These are phyloP conservation scores for Mycena chlorophos DNA, from an alignment of 768 basidiomycete species.

Conservation along the genomic window DNA sequence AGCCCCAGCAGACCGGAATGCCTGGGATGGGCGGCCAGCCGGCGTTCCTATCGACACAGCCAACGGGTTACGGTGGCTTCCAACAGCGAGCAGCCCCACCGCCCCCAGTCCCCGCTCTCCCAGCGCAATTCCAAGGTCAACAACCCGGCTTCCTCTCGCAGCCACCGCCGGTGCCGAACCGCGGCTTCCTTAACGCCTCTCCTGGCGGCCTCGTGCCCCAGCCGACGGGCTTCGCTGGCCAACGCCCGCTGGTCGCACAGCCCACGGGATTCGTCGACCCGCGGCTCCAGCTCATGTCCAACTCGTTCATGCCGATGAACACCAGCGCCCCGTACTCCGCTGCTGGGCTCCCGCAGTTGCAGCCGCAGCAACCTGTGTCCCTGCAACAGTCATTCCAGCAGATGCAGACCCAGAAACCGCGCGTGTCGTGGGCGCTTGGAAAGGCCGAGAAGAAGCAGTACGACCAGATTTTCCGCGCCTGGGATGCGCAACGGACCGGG, in stretches of 20 bases:
- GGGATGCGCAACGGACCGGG: conserved; percentile 79
- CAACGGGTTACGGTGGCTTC: conserved; percentile 52
- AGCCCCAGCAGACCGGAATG: conserved; percentile 65
- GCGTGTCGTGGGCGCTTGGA: conserved; percentile 82
- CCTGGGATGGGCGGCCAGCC: too few relatives aligned
- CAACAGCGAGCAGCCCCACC: conserved; percentile 49
- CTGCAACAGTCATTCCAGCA: conserved; percentile 88
- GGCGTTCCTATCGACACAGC: conserved; percentile 53
- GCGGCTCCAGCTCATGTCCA: conserved; percentile 85
- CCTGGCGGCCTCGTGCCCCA: conserved; percentile 53
- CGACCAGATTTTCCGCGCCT: conserved; percentile 94
- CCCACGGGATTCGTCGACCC: conserved; percentile 83
- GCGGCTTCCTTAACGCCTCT: conserved; percentile 55
- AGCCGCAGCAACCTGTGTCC: conserved; percentile 59
- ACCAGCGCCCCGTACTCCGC: conserved; percentile 57
- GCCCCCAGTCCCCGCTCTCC: conserved; percentile 66
- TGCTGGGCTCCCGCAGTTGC: conserved; percentile 66
- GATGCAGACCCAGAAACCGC: conserved; percentile 67
- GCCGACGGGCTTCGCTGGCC: conserved; percentile 56
- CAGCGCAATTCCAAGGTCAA: conserved; percentile 57
- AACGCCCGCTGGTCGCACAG: conserved; percentile 61
- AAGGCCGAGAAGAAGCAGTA: conserved; percentile 96
- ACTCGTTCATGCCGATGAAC: conserved; percentile 84
- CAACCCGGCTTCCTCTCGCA: conserved; percentile 42
- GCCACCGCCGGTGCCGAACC: conserved; percentile 44